A percentile compares a stretch with the other conserved stretches of the same genome.
Conservation (phyloP, 2,329 filamentous ascomycete genomes). For the Phialophora verrucosa region DNA sequence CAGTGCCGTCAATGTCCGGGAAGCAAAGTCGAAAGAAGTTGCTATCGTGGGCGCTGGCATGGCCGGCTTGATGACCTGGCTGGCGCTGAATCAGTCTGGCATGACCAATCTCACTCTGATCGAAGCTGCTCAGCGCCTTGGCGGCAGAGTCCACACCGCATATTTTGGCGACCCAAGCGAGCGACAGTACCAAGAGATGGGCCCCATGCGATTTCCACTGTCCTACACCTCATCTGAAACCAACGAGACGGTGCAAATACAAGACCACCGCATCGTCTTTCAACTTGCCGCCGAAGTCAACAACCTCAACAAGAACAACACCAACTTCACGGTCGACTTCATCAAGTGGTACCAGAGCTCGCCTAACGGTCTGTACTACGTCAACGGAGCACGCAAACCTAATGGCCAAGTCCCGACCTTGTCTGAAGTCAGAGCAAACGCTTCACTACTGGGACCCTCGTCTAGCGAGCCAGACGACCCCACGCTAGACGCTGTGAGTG, state of each 20-base stretch:
- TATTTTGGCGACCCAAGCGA: slow-evolving; percentile 51
- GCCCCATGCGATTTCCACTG: slow-evolving; percentile 54
- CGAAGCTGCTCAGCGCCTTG: slow-evolving; percentile 51
- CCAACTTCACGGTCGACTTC: slow-evolving; percentile 49
- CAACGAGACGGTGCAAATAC: slow-evolving; percentile 51
- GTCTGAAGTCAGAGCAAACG: slow-evolving; percentile 55
- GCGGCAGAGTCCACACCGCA: slow-evolving; percentile 52
- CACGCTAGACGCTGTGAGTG: slow-evolving; percentile 12
- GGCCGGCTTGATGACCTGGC: slow-evolving; percentile 68
- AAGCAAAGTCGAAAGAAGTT: slow-evolving; percentile 53
- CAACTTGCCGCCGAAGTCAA: slow-evolving; percentile 52
- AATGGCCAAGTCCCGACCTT: slow-evolving; percentile 61
- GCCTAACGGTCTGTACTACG: slow-evolving; percentile 60
- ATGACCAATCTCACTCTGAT: slow-evolving; percentile 55
- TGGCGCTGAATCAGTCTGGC: slow-evolving; percentile 53
- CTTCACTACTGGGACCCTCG: slow-evolving; percentile 44
- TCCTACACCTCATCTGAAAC: slow-evolving; percentile 49
- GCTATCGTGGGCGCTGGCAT: slow-evolving; percentile 81
- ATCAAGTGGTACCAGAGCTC: slow-evolving; percentile 51
- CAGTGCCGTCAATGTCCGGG: slow-evolving; percentile 38
- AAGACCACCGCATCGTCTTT: slow-evolving; percentile 53
- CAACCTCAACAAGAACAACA: slow-evolving; percentile 46
- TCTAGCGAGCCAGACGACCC: slow-evolving; percentile 23
- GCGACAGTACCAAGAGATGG: slow-evolving; percentile 51
- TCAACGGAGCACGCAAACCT: slow-evolving; percentile 55